Evolutionary conservation across 768 basidiomycete genomes (phyloP).

Genomic region (Leucogyrophana mollusca): DNA sequence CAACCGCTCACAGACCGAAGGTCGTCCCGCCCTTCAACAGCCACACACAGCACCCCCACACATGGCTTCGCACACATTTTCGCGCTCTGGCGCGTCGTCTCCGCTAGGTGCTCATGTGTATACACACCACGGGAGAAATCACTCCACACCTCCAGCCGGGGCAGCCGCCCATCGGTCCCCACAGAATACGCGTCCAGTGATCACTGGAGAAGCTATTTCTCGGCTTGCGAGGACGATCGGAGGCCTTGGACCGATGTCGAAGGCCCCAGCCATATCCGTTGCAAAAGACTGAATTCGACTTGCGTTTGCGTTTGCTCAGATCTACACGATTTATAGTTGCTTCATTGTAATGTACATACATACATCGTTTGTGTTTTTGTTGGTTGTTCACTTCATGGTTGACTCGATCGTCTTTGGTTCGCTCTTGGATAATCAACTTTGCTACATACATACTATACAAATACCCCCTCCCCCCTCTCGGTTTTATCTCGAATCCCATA

Average conservation of each 20-base stretch:
- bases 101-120: conserved; percentile 37
- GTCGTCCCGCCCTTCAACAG: conserved; percentile 37
- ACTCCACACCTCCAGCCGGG: conserved; percentile 59
- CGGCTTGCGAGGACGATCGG: conserved; percentile 64
- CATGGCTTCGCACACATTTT: conserved; percentile 27
- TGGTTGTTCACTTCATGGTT: conserved; percentile 6
- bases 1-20: conserved; percentile 57
- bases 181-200: conserved; percentile 59
- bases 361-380: neutral
- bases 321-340: conserved; percentile 9
- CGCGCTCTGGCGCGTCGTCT: conserved; percentile 45
- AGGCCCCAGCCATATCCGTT: conserved; percentile 22
- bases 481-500: conserved; percentile 15
- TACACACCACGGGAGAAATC: conserved; percentile 55
- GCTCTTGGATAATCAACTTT: no score
- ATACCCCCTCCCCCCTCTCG: neutral
- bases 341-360: conserved; percentile 10
- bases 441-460: no score
- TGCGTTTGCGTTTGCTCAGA: conserved; percentile 4
- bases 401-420: no score
- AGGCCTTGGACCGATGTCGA: conserved; percentile 22
- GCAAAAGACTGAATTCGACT: conserved; percentile 15
- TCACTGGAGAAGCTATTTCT: conserved; percentile 71
- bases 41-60: conserved; percentile 23
- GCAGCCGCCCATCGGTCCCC: conserved; percentile 36